Evolutionary conservation across 306 rosid genomes (phyloP), one percentile per base, ranked within the genome.

Genomic region (Arachis stenosperma): DNA sequence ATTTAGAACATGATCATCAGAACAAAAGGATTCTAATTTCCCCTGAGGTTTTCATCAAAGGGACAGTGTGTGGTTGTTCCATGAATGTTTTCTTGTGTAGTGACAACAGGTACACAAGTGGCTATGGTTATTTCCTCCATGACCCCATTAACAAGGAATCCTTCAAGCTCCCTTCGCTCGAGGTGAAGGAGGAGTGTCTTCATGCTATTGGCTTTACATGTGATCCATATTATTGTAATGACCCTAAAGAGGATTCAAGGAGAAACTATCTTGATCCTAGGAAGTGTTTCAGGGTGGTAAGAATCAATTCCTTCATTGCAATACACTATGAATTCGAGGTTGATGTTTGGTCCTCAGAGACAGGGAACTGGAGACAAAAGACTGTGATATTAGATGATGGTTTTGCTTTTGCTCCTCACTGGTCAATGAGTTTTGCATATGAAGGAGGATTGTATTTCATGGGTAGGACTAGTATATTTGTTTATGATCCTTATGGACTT

Each of bases 321-420:
- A 70, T 6, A 1, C 2, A 2, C 6, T 13, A 5, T 9, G 9
- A 37, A 13, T 57, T 71, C 9, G n/a, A 39, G 1, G 5, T 78
- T 0, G 15, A 22, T 14, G 68, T 78, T 56, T 78, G 58, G 14
- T 65, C 37, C 3, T 78, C 77, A 0, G 77, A 46, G 14, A 64
- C 36, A 2, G 72, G 72, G 7, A 2, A 1, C 2, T 78, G 82
- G 82, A 47, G 9, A 8, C 43, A 12, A 0, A 1, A 15, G 2
- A 2, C 2, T 33, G 47, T 63, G 44, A 12, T 1, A 7, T 37
- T 15, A 0, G 30, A 3, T 0, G 2, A 63, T 1, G 82, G 82
- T 1, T 71, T 78, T 14, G 39, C 73, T 3, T 78, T 78, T 57
- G 82, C 68, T 13, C 68, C 82, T 65, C 77, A 78, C 9, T 71